Percentiles rank a stretch among this genome's conserved stretches.
phyloP scores from a whole-genome alignment of 805 yeast genomes.

The Myxozyma kluyveri region DNA sequence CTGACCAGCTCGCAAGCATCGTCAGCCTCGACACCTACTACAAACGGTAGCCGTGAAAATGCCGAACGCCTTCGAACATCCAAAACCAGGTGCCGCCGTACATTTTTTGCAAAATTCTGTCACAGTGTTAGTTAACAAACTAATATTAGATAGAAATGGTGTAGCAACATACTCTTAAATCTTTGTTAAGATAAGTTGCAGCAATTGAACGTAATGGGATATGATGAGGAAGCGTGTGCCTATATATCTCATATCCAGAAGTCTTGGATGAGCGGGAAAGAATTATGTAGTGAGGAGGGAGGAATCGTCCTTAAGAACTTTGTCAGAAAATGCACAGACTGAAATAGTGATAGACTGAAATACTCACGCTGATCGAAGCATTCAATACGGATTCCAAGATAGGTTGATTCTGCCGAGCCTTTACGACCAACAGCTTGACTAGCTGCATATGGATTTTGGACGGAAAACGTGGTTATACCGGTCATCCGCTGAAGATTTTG shows the following conservation, averaged over 20 bases:
- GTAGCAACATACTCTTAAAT: conserved; percentile 9
- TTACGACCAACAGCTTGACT: conserved; percentile 1
- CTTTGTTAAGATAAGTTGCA: conserved; percentile 9
- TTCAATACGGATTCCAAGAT: conserved; percentile 30
- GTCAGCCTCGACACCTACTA: conserved; percentile 24
- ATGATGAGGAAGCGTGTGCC: conserved; percentile 26
- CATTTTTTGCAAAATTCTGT: conserved; percentile 15
- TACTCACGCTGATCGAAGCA: conserved; percentile 18
- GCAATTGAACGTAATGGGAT: conserved; percentile 17
- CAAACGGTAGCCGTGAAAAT: conserved; percentile 14
- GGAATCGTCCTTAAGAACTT: conserved; percentile 11
- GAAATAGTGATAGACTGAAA: neutral
- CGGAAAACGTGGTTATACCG: conserved; percentile 25
- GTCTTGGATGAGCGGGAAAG: conserved; percentile 3
- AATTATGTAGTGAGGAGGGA: conserved; percentile 24
- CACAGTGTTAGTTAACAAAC: neutral
- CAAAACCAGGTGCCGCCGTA: conserved; percentile 15
- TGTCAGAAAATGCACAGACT: neutral
- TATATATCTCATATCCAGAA: conserved; percentile 7
- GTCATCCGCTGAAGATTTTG: conserved; percentile 23
- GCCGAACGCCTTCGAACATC: conserved; percentile 17
- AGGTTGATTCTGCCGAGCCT: neutral
- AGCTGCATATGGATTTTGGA: conserved; percentile 17
- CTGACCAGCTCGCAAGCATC: conserved; percentile 23
- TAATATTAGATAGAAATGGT: neutral